Evolutionary conservation across 2,329 filamentous ascomycete genomes (phyloP).

Genomic region (Fusarium duplospermum): DNA sequence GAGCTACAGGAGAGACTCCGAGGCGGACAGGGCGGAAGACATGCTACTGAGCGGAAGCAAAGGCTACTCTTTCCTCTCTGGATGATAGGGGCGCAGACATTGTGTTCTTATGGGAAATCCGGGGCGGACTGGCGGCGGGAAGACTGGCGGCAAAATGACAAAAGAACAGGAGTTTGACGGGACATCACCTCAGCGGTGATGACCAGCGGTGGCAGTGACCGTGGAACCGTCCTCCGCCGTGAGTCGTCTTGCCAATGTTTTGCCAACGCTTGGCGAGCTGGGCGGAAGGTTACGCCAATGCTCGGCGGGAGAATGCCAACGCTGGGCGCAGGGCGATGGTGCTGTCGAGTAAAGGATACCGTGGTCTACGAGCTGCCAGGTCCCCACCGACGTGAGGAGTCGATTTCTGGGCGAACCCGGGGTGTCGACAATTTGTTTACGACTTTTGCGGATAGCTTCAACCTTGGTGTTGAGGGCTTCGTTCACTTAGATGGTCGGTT

Average conservation of each 20-base stretch:
- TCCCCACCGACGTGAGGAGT: neutral
- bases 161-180: neutral
- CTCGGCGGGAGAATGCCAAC: slow-evolving; percentile 10
- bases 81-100: neutral
- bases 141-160: slow-evolving; percentile 3
- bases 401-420: neutral
- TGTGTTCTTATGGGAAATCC: slow-evolving; percentile 14
- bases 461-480: neutral
- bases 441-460: neutral
- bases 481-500: neutral
- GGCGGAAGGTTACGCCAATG: slow-evolving; percentile 5
- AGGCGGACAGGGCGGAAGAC: slow-evolving; percentile 1
- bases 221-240: slow-evolving; percentile 9
- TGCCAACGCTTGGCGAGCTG: slow-evolving; percentile 12
- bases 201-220: neutral
- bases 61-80: neutral
- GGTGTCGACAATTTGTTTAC: neutral
- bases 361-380: neutral
- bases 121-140: slow-evolving; percentile 5
- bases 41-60: slow-evolving; percentile 2
- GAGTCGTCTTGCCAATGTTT: slow-evolving; percentile 10
- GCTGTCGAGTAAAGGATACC: neutral
- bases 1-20: neutral
- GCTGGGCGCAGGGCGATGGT: slow-evolving; percentile 8
- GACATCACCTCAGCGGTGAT: neutral